A percentile compares a stretch with the other conserved stretches of the same genome.
Conservation (phyloP, 495 filamentous ascomycete species). For the Trypethelium eluteriae region DNA sequence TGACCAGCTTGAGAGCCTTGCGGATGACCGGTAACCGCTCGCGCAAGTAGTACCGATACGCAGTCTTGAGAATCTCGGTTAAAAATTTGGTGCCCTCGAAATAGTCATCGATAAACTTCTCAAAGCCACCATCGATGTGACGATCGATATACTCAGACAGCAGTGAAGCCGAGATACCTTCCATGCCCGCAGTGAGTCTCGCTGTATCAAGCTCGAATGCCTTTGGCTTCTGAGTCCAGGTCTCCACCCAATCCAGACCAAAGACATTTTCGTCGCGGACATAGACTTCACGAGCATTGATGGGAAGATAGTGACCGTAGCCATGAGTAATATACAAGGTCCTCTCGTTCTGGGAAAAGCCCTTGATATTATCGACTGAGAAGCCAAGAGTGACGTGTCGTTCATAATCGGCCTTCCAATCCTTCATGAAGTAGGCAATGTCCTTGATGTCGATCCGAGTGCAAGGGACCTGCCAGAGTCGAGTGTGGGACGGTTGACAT, state of each 20-base stretch:
- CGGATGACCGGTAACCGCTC: constrained; percentile 76
- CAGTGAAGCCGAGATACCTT: constrained; percentile 66
- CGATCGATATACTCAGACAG: constrained; percentile 85
- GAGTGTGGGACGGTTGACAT: constrained; percentile 85
- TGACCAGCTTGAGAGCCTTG: constrained; percentile 81
- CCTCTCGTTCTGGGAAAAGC: constrained; percentile 72
- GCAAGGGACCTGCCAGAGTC: constrained; percentile 91
- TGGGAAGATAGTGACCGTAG: constrained; percentile 78
- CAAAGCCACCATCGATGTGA: constrained; percentile 81
- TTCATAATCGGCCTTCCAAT: constrained; percentile 92
- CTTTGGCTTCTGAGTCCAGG: constrained; percentile 59
- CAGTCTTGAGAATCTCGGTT: constrained; percentile 88
- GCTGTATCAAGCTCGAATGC: constrained; percentile 79
- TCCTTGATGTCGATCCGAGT: constrained; percentile 96
- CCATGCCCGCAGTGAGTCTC: constrained; percentile 72
- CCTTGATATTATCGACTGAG: constrained; percentile 87
- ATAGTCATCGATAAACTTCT: constrained; percentile 86
- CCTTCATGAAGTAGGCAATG: constrained; percentile 95
- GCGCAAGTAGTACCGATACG: constrained; percentile 78
- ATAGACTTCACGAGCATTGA: constrained; percentile 82
- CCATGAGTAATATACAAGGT: constrained; percentile 55
- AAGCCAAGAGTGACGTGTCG: constrained; percentile 78
- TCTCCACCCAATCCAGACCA: constrained; percentile 82
- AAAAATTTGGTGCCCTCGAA: constrained; percentile 90
- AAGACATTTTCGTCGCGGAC: constrained; percentile 89